Evolutionary conservation across 257 asterid species (phyloP), one percentile per base, ranked within the genome.

Genomic region (Mentha longifolia): DNA sequence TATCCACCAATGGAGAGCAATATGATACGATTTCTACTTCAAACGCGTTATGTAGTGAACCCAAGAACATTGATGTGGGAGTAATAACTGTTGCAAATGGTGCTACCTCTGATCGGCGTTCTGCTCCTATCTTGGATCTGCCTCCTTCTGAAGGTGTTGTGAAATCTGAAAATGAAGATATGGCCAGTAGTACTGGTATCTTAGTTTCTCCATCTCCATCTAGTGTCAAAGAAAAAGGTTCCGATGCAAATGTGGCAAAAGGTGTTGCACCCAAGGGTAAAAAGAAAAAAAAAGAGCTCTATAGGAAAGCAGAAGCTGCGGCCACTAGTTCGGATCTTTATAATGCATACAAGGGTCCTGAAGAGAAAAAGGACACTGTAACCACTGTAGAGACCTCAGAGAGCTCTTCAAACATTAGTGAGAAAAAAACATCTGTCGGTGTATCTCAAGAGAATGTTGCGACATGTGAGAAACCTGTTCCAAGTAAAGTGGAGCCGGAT

Each of bases 331-430:
- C 93, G 20, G 96, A 89, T 81, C 89, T 86, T 68, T 92, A 92
- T 74, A 80, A 78, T 82, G 97, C 96, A 13, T 89, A 92, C 67
- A 89, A 89, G 80, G 92, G 89, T 56, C 96, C 96, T 0, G 95
- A 87, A 46, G 95, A 87, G 67, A 89, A 80, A 80, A 88, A 85
- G 65, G 94, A 83, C 45, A 47, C 35, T 45, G 67, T 65, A 19
- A 63, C 66, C 42, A 68, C 85, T 50, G 68, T 77, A 25, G 87
- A 79, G 73, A 78, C 68, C 33, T 66, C 67, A 7, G 89, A 83
- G 49, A 74, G 70, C 68, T 28, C 71, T 70, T 74, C 86, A 64
- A 71, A 79, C 67, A 72, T 67, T 75, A 60, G 59, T 47, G 66
- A 79, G 61, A 76, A 77, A 71, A 81, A 66, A 46, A 61, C 54